These are phyloP conservation scores for Drosera spatulata DNA, from an alignment of 179 eudicot genomes.

Conservation along the genomic window DNA sequence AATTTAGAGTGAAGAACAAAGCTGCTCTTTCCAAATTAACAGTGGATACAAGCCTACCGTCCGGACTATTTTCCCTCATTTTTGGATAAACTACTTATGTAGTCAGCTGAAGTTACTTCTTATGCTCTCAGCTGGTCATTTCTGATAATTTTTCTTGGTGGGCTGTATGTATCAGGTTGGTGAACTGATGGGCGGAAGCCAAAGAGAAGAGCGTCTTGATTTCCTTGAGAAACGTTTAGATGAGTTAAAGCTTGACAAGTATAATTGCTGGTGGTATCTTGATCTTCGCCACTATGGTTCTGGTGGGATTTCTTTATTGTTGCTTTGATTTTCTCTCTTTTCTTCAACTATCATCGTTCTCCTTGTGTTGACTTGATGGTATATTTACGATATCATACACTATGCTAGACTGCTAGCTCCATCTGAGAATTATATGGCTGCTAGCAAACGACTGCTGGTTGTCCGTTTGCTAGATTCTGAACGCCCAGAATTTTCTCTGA, in stretches of 20 bases:
- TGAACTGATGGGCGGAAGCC: slow-evolving; percentile 99
- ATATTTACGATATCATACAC: no score
- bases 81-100: no score
- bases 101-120: no score
- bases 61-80: no score
- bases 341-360: background rate
- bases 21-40: no score
- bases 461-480: background rate
- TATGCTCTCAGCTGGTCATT: no score
- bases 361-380: slow-evolving; percentile 5
- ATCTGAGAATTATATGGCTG: background rate
- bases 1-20: no score
- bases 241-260: slow-evolving; percentile 66
- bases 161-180: slow-evolving; percentile 50
- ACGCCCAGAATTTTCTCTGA: slow-evolving; percentile 2
- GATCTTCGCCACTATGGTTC: slow-evolving; percentile 98
- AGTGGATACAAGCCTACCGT: no score
- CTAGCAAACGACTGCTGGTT: background rate
- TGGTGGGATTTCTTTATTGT: slow-evolving; percentile 30
- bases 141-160: no score
- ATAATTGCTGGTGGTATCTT: slow-evolving; percentile 98
- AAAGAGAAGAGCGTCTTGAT: slow-evolving; percentile 96
- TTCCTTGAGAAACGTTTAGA: slow-evolving; percentile 69
- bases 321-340: background rate
- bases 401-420: no score